Percentiles rank a stretch among this genome's conserved stretches.
These are phyloP conservation scores for Aspergillus candidus DNA, from an alignment of 2,329 filamentous ascomycete genomes.

Conservation along the genomic window DNA sequence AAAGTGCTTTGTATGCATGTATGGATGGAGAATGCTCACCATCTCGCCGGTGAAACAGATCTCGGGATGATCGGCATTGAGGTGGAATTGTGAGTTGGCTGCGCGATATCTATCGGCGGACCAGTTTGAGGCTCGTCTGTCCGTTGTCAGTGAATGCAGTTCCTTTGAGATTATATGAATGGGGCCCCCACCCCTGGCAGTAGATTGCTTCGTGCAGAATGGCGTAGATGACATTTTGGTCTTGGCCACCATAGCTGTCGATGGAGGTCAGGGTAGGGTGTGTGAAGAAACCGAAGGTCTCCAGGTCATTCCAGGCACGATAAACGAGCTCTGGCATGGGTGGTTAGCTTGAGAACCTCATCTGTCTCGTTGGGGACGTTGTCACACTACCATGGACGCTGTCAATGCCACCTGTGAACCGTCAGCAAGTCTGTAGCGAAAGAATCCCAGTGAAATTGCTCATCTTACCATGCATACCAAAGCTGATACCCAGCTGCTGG, in stretches of 20 bases:
- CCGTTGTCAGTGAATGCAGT: slow-evolving; percentile 20
- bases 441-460: background rate
- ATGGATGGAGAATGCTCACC: slow-evolving; percentile 35
- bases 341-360: background rate
- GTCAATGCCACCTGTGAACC: slow-evolving; percentile 57
- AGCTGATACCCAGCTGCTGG: slow-evolving; percentile 67
- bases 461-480: slow-evolving; percentile 63
- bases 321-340: slow-evolving; percentile 54
- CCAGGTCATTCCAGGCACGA: slow-evolving; percentile 64
- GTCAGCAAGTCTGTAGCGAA: slow-evolving; percentile 7
- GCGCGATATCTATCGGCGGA: slow-evolving; percentile 51
- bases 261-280: slow-evolving; percentile 62
- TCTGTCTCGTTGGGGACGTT: background rate
- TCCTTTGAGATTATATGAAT: background rate
- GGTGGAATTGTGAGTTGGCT: slow-evolving; percentile 42
- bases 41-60: slow-evolving; percentile 88
- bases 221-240: slow-evolving; percentile 74
- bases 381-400: slow-evolving; percentile 54
- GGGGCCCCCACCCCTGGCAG: slow-evolving; percentile 54
- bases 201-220: slow-evolving; percentile 86
- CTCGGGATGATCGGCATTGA: slow-evolving; percentile 43
- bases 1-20: background rate
- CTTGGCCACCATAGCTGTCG: slow-evolving; percentile 63
- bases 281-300: slow-evolving; percentile 69
- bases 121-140: slow-evolving; percentile 61